Percentiles rank a stretch among this genome's conserved stretches.
Conservation (phyloP, 164 flowering plant genomes). For the Sextonia rubra region DNA sequence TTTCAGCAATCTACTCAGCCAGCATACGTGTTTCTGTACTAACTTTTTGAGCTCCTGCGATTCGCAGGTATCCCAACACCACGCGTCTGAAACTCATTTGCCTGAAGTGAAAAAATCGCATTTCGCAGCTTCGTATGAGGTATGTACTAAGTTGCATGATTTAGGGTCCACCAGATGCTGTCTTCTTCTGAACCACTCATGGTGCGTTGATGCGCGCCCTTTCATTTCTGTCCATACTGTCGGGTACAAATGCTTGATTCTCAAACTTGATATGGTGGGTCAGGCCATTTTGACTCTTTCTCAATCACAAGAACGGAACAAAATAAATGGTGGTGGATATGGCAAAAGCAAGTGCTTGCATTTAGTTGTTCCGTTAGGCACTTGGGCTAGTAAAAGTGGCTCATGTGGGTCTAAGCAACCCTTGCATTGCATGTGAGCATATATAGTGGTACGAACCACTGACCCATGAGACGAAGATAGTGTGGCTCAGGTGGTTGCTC, state of each 20-base stretch:
- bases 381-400: too few relatives aligned
- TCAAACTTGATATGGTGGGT: background rate
- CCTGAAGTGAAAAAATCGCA: conserved; percentile 74
- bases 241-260: background rate
- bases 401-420: too few relatives aligned
- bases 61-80: conserved; percentile 64
- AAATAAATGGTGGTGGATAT: too few relatives aligned
- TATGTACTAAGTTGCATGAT: conserved; percentile 15
- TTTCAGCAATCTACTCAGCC: too few relatives aligned
- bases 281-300: background rate
- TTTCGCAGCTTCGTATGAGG: conserved; percentile 93
- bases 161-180: background rate
- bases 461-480: too few relatives aligned
- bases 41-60: background rate
- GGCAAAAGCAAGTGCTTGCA: too few relatives aligned
- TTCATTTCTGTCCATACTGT: background rate
- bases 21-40: too few relatives aligned
- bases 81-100: conserved; percentile 65
- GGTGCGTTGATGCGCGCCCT: background rate
- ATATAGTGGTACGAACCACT: too few relatives aligned
- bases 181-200: background rate
- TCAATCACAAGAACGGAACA: too few relatives aligned
- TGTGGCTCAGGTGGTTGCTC: too few relatives aligned
- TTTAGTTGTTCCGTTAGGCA: too few relatives aligned
- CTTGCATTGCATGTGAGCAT: too few relatives aligned